Conservation (phyloP, 2,329 filamentous ascomycete species). For the Plectosphaerella sp. region DNA sequence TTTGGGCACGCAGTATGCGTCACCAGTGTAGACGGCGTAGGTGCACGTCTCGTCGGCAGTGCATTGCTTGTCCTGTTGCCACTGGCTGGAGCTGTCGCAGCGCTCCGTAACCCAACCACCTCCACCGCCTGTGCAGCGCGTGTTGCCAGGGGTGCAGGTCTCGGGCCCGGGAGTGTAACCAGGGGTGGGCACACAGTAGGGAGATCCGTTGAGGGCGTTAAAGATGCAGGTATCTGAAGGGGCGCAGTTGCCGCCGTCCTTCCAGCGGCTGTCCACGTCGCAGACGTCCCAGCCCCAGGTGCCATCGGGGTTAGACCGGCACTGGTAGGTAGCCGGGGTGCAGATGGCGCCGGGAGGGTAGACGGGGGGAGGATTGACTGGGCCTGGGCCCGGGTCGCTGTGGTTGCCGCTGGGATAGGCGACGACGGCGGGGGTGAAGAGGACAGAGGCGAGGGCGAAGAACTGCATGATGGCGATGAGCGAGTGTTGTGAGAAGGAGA, state of each 20-base stretch:
- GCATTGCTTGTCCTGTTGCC: conserved; percentile 1
- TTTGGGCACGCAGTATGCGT: conserved; percentile 6
- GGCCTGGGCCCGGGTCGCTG: neutral
- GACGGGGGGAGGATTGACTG: neutral
- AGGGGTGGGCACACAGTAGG: conserved; percentile 6
- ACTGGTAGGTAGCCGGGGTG: neutral
- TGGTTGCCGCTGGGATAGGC: neutral
- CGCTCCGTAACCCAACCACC: conserved; percentile 4
- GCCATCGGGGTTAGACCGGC: neutral
- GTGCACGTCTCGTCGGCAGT: conserved; percentile 2
- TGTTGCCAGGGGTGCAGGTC: conserved; percentile 1
- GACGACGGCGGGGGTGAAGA: conserved; percentile 18
- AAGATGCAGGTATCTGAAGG: conserved; percentile 7
- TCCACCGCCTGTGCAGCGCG: conserved; percentile 2
- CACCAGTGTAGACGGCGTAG: conserved; percentile 5
- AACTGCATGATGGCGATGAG: conserved; percentile 23
- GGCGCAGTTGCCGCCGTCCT: conserved; percentile 3
- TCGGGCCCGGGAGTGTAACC: neutral
- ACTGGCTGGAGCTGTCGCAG: conserved; percentile 2
- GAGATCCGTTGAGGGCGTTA: conserved; percentile 7
- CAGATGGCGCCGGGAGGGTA: neutral
- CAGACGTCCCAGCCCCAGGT: conserved; percentile 4
- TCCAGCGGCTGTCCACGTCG: neutral
- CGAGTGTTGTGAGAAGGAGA: neutral
- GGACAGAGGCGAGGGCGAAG: conserved; percentile 15